Evolutionary conservation across 1,139 yeast genomes (phyloP), one percentile per base, ranked within the genome.

Genomic region (Geotrichum bryndzae): DNA sequence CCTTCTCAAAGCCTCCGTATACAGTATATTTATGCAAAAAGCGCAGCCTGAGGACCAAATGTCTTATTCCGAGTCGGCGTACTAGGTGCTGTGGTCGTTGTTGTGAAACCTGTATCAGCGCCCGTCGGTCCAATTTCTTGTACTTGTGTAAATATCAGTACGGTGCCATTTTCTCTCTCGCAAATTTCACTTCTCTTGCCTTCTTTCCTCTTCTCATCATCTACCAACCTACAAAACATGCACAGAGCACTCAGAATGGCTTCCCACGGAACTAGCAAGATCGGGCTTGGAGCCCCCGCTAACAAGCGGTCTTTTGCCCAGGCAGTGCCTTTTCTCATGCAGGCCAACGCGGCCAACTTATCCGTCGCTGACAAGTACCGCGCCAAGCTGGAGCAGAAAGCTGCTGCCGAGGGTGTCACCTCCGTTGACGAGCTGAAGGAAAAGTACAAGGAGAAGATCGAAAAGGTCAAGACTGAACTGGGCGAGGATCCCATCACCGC

Each of bases 401-500:
- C 88, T 1, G 72, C 57, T n/a, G 52, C 56, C 31, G 65, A 62
- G 53, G 86, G 85, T 11, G 77, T 79, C 6, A 69, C 76, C 2
- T 76, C 81, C 53, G 77, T 89, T 2, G 85, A 84, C 11, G 89
- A 88, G 64, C 77, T 92, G 66, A 83, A 86, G 69, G 82, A 78
- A 56, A 83, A 82, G 67, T 62, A 62, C 53, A 59, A 62, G 53
- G 88, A 84, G 45, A 81, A 84, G 54, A 83, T 90, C 55, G 84
- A 80, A 51, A 72, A 74, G 51, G 83, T 80, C 63, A 86, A 84
- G 73, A 79, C 78, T 66, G 83, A 84, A 64, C 66, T 67, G 51
- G 58, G 61, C 46, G 51, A 65, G 63, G 60, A 69, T 65, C 58
- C 61, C 45, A 51, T 55, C 27, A 33, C 22, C 33, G 54, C 58